Evolutionary conservation across 176 grass and related monocot genomes (phyloP).

Genomic region (Musa itinerans): DNA sequence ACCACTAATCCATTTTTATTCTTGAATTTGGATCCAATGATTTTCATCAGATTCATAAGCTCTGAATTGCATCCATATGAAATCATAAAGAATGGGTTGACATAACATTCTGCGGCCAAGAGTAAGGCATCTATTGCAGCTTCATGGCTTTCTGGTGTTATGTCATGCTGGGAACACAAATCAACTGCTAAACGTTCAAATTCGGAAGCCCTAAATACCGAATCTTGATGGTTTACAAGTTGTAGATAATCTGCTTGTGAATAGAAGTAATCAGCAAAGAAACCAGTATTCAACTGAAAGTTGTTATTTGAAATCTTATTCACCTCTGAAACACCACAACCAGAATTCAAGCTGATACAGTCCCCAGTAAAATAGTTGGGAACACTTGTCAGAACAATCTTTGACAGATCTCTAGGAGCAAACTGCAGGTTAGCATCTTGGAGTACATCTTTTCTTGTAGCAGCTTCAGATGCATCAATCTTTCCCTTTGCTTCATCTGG

Average conservation of each 20-base stretch:
- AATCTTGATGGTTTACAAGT: slow-evolving; percentile 59
- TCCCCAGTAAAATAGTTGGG: slow-evolving; percentile 29
- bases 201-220: slow-evolving; percentile 59
- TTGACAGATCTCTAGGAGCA: slow-evolving; percentile 64
- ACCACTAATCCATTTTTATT: slow-evolving; percentile 32
- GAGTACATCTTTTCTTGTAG: slow-evolving; percentile 28
- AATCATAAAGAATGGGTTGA: slow-evolving; percentile 80
- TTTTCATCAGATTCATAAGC: slow-evolving; percentile 47
- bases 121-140: slow-evolving; percentile 86
- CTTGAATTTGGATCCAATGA: slow-evolving; percentile 43
- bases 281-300: slow-evolving; percentile 56
- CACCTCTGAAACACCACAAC: slow-evolving; percentile 27
- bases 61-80: slow-evolving; percentile 47
- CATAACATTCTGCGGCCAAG: slow-evolving; percentile 81
- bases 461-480: slow-evolving; percentile 38
- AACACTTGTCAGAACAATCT: slow-evolving; percentile 45
- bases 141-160: slow-evolving; percentile 65
- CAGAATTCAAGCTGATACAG: slow-evolving; percentile 26
- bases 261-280: slow-evolving; percentile 63
- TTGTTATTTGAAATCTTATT: slow-evolving; percentile 19
- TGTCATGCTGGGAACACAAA: slow-evolving; percentile 54
- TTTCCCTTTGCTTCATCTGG: slow-evolving; percentile 41
- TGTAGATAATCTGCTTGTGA: slow-evolving; percentile 73
- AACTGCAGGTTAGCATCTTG: slow-evolving; percentile 51
- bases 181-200: slow-evolving; percentile 76